Base-by-base conservation (phyloP, 192 early-diverging fungal species). In the Coemansia sp. region DNA sequence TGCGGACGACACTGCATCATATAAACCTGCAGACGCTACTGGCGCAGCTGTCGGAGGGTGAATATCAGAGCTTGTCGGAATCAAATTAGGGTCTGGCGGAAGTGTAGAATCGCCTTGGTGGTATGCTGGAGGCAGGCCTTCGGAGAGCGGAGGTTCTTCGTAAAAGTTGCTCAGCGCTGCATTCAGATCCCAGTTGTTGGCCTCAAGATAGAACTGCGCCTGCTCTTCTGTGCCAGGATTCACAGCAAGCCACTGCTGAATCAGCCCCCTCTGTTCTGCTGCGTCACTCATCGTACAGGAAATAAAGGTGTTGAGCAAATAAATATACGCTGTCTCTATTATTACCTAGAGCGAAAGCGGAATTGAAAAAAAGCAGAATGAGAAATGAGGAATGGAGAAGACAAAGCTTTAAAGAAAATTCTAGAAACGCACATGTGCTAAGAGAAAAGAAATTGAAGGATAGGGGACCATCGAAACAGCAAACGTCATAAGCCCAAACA, bases 141-240 rank as follows among this genome's bases (percentile, higher is more conserved):
- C 78, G 5, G 83, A 85, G 49, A 85, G 68, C 39, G 83, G 83
- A 41, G 83, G 83, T 12, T 75, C 83, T 61, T 93, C 90, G 73
- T 88, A 91, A 80, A 84, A 93, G 74, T 85, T 89, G 71, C 85
- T 86, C 40, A 88, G 65, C 1, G 90, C 92, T 6, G 84, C 79
- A 61, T 91, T 83, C 39, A 94, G 60, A 80, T 94, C 86, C 93
- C 93, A 93, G 58, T 90, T 88, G 78, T 86, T 87, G 21, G 87
- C 89, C 71, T 91, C 90, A 9, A 93, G 81, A 59, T 87, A 92
- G 73, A 93, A 93, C 38, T 81, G 72, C 11, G 91, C 91, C 73
- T 88, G 84, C 37, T 85, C 76, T 18, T 83, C 81, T 12, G 84
- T 71, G 56, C 84, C 78, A 2, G 79, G 75, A 38, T 84, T 87